These are phyloP conservation scores for Hypoxylon fragiforme DNA, from an alignment of 495 filamentous ascomycete species.

Conservation along the genomic window DNA sequence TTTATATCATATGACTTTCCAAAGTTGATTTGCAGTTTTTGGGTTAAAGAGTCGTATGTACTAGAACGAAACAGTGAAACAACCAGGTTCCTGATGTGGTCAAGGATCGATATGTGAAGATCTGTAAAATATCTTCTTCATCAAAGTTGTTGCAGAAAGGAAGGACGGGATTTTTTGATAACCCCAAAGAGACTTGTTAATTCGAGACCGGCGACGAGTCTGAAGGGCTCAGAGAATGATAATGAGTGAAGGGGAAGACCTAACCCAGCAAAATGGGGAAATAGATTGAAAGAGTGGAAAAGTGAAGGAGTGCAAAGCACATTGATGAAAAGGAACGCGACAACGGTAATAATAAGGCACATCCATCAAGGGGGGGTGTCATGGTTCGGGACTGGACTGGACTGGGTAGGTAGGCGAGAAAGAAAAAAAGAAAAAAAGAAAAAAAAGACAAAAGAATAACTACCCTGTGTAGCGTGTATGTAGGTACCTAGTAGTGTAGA, in stretches of 20 bases:
- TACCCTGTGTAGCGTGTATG: too few relatives aligned
- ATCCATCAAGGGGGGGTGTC: conserved; percentile 7
- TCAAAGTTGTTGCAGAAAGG: conserved; percentile 19
- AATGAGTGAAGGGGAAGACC: conserved; percentile 30
- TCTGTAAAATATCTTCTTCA: conserved; percentile 9
- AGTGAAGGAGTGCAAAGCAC: conserved; percentile 24
- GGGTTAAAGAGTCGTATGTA: conserved; percentile 17
- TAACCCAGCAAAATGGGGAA: conserved; percentile 18
- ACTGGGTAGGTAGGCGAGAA: conserved; percentile 1
- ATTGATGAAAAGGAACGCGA: conserved; percentile 31
- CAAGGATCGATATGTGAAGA: conserved; percentile 24
- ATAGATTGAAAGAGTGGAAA: conserved; percentile 24
- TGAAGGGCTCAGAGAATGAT: conserved; percentile 22
- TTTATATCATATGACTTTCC: conserved; percentile 11
- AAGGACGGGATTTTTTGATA: conserved; percentile 22
- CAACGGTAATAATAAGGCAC: conserved; percentile 32
- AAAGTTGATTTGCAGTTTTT: conserved; percentile 10
- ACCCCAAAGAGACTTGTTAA: conserved; percentile 27
- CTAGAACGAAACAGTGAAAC: conserved; percentile 35
- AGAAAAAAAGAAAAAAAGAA: conserved; percentile 2
- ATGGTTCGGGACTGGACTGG: too few relatives aligned
- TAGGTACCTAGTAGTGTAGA: neutral
- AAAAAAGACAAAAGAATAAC: conserved; percentile 7
- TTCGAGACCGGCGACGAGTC: conserved; percentile 33
- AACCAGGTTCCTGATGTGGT: conserved; percentile 32